phyloP scores from a whole-genome alignment of 75 land plant species.

The Cryptomeria japonica region DNA sequence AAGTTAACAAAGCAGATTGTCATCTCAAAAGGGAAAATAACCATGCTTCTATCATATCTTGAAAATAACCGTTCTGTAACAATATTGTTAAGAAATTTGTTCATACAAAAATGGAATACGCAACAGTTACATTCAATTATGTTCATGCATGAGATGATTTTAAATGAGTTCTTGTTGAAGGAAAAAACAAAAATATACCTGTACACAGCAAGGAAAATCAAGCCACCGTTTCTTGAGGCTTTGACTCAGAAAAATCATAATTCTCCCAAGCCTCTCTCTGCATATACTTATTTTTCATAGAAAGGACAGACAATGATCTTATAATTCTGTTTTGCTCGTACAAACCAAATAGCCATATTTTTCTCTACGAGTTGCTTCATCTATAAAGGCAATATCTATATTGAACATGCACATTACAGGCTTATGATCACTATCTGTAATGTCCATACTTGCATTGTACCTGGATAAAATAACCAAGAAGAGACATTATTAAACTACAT shows the following conservation, averaged over 20 bases:
- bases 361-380: constrained; percentile 71
- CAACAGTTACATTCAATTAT: not conserved
- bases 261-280: not conserved
- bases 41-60: not conserved
- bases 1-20: not conserved
- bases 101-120: not conserved
- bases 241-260: not conserved
- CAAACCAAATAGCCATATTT: constrained; percentile 47
- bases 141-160: not conserved
- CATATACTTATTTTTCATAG: not conserved
- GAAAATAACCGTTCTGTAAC: too few relatives aligned
- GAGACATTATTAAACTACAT: not conserved
- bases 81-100: not conserved
- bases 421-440: constrained; percentile 95
- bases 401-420: constrained; percentile 83
- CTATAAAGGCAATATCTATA: constrained; percentile 70
- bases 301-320: not conserved
- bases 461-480: constrained; percentile 30
- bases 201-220: not conserved
- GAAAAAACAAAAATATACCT: not conserved
- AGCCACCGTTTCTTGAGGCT: not conserved
- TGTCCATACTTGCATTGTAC: constrained; percentile 94
- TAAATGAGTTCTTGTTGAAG: not conserved
- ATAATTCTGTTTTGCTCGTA: not conserved
- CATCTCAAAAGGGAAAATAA: not conserved